A percentile compares a stretch with the other conserved stretches of the same genome.
phyloP scores from a whole-genome alignment of 2,329 filamentous ascomycete species.

The Mycocentrospora acerina region DNA sequence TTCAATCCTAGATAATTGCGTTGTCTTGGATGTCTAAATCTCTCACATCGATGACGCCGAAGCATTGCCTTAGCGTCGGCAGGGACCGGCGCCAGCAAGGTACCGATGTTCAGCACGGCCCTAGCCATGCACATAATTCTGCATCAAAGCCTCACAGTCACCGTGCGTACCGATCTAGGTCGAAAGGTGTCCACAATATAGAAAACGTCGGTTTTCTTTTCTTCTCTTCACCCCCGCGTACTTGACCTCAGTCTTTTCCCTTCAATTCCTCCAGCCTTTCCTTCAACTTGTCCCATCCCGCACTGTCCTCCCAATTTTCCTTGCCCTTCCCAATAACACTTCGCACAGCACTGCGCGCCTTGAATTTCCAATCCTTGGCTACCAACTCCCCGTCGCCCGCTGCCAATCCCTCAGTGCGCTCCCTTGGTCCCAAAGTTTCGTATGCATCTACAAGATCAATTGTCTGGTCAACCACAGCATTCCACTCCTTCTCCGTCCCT shows the following conservation, averaged over 20 bases:
- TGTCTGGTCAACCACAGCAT: slow-evolving; percentile 73
- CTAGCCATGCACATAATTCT: no score
- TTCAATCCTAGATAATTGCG: no score
- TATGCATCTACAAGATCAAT: slow-evolving; percentile 80
- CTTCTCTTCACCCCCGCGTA: not conserved
- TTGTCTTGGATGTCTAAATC: no score
- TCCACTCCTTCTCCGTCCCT: slow-evolving; percentile 66
- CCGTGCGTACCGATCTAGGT: no score
- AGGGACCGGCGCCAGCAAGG: no score
- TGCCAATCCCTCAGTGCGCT: slow-evolving; percentile 55
- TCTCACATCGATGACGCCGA: no score
- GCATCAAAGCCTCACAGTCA: no score
- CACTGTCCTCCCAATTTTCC: slow-evolving; percentile 77
- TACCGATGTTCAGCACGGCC: no score
- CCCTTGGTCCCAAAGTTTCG: slow-evolving; percentile 64
- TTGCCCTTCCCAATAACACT: slow-evolving; percentile 81
- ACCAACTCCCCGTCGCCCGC: slow-evolving; percentile 60
- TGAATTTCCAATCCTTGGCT: slow-evolving; percentile 81
- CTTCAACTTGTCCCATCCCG: slow-evolving; percentile 65
- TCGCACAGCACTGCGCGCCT: slow-evolving; percentile 79
- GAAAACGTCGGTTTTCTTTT: not conserved
- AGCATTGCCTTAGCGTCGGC: no score
- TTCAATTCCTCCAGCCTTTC: slow-evolving; percentile 48
- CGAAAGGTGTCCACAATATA: no score
- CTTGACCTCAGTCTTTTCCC: slow-evolving; percentile 20